Conservation (phyloP, 129 eudicot genomes). For the Kitagawia praeruptora region DNA sequence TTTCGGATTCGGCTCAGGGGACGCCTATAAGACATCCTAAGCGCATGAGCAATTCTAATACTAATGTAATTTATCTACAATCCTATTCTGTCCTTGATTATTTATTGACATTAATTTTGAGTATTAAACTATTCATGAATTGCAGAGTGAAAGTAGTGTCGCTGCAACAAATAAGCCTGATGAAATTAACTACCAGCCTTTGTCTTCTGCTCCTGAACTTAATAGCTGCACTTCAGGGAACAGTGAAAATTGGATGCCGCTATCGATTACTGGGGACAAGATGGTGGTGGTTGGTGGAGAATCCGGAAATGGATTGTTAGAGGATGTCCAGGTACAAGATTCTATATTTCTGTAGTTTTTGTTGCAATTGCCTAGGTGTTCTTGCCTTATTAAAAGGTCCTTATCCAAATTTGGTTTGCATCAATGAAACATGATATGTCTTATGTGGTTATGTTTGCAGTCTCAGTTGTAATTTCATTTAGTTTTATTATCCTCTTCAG, state of each 20-base stretch:
- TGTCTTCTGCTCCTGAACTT: slow-evolving; percentile 47
- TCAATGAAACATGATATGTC: background rate
- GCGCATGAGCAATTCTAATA: slow-evolving; percentile 37
- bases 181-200: slow-evolving; percentile 43
- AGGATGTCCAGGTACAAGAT: slow-evolving; percentile 77
- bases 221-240: slow-evolving; percentile 50
- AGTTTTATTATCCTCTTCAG: slow-evolving; percentile 26
- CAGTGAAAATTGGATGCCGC: no score
- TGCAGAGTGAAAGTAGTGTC: slow-evolving; percentile 57
- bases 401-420: background rate
- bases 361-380: background rate
- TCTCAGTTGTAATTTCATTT: background rate
- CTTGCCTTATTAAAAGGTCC: background rate
- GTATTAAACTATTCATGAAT: slow-evolving; percentile 17
- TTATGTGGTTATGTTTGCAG: background rate
- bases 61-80: slow-evolving; percentile 44
- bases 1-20: slow-evolving; percentile 81
- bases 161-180: slow-evolving; percentile 34
- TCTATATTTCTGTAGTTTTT: background rate
- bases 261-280: slow-evolving; percentile 69
- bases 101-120: background rate
- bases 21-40: slow-evolving; percentile 75
- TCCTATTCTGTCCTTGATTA: background rate
- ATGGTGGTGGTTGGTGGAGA: slow-evolving; percentile 99
- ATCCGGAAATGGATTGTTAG: slow-evolving; percentile 68